Conservation (phyloP, 2,329 filamentous ascomycete species). For the Monosporascus sp. region DNA sequence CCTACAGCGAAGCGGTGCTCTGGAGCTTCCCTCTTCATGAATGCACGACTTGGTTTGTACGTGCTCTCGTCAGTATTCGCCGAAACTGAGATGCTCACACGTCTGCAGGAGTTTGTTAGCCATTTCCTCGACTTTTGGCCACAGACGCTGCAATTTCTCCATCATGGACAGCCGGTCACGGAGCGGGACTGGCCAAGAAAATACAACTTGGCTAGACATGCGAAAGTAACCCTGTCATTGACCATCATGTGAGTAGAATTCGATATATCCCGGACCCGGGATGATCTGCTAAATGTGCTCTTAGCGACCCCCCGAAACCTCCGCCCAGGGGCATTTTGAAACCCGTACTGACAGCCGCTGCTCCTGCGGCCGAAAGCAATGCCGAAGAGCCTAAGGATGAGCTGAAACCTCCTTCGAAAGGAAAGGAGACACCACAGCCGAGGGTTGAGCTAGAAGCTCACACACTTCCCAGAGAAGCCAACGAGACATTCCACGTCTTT, state of each 20-base stretch:
- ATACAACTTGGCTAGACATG: constrained; percentile 10
- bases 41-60: constrained; percentile 42
- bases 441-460: background rate
- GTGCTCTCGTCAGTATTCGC: constrained; percentile 15
- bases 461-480: background rate
- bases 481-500: constrained; percentile 17
- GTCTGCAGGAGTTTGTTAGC: constrained; percentile 30
- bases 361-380: background rate
- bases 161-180: constrained; percentile 24
- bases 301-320: background rate
- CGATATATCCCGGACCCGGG: background rate
- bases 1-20: constrained; percentile 28
- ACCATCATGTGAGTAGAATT: background rate
- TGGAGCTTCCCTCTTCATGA: constrained; percentile 36
- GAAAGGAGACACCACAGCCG: background rate
- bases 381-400: background rate
- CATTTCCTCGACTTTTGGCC: constrained; percentile 42
- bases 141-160: constrained; percentile 30
- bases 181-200: constrained; percentile 25
- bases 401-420: background rate
- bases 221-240: background rate
- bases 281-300: background rate
- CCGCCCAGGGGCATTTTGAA: background rate
- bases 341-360: background rate
- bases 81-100: background rate